Conservation (phyloP, 2,329 filamentous ascomycete species). For the Neofusicoccum laricinum region DNA sequence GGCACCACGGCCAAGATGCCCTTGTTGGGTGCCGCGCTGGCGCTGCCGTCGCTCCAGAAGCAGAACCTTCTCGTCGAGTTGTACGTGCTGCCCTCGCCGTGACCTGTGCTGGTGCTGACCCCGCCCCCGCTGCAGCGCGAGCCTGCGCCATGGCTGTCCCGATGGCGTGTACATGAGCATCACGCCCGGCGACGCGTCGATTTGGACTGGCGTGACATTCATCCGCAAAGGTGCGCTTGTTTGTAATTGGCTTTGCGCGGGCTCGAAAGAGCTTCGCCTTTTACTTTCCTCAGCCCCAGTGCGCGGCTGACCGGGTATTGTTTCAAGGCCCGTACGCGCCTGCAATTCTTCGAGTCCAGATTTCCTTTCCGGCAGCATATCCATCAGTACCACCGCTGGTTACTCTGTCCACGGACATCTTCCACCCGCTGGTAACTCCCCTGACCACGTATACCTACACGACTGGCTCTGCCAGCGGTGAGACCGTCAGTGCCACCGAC, state of each 20-base stretch:
- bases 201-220: conserved; percentile 92
- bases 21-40: conserved; percentile 6
- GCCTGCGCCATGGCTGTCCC: conserved; percentile 77
- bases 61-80: conserved; percentile 81
- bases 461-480: conserved; percentile 66
- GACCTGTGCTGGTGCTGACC: conserved; percentile 5
- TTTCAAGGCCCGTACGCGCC: conserved; percentile 78
- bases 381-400: conserved; percentile 77
- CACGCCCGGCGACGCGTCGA: conserved; percentile 72
- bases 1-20: conserved; percentile 13
- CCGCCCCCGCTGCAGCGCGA: conserved; percentile 56
- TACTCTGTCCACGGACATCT: conserved; percentile 88
- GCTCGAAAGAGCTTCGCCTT: background rate
- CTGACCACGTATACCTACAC: conserved; percentile 94
- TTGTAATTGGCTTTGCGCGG: conserved; percentile 13
- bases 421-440: conserved; percentile 89
- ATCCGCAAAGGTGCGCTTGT: conserved; percentile 70
- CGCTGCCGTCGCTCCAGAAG: conserved; percentile 56
- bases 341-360: conserved; percentile 83
- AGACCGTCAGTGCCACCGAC: conserved; percentile 79
- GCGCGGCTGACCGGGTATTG: conserved; percentile 7
- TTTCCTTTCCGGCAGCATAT: conserved; percentile 80
- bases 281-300: conserved; percentile 3
- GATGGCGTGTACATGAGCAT: conserved; percentile 84
- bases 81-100: conserved; percentile 50